These are phyloP conservation scores for Jamesozyma jinghongensis DNA, from an alignment of 805 yeast genomes.

Conservation along the genomic window DNA sequence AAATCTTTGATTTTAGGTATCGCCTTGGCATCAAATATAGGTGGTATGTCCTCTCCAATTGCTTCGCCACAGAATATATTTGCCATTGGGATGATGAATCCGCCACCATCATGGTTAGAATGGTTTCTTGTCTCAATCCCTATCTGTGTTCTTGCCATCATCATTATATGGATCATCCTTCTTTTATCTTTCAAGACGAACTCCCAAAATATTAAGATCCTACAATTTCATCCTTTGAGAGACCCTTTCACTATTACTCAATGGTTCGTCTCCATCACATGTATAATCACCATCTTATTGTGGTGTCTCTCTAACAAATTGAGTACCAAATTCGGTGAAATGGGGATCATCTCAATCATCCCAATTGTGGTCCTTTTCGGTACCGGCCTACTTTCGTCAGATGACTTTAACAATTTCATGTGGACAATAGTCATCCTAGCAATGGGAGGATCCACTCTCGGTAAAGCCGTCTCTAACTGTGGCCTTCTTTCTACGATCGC, in stretches of 20 bases:
- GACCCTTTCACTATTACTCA: constrained; percentile 68
- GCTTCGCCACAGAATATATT: constrained; percentile 95
- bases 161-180: constrained; percentile 66
- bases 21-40: constrained; percentile 86
- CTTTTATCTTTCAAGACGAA: constrained; percentile 53
- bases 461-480: constrained; percentile 88
- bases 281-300: constrained; percentile 61
- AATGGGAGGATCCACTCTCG: constrained; percentile 96
- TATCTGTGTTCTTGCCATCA: constrained; percentile 51
- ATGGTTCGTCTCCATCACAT: constrained; percentile 61
- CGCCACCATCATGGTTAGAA: constrained; percentile 78
- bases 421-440: constrained; percentile 95
- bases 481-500: constrained; percentile 82
- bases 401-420: constrained; percentile 89
- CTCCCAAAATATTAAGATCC: constrained; percentile 38
- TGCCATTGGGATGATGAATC: constrained; percentile 80
- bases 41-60: constrained; percentile 97
- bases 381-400: constrained; percentile 74
- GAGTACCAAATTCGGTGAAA: constrained; percentile 73
- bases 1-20: constrained; percentile 83
- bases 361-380: constrained; percentile 92
- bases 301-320: constrained; percentile 86
- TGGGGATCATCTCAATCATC: constrained; percentile 90
- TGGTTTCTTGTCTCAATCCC: constrained; percentile 91
- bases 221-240: constrained; percentile 39